Evolutionary conservation across 2,329 filamentous ascomycete genomes (phyloP).

Genomic region (Dichotomopilus funicola): DNA sequence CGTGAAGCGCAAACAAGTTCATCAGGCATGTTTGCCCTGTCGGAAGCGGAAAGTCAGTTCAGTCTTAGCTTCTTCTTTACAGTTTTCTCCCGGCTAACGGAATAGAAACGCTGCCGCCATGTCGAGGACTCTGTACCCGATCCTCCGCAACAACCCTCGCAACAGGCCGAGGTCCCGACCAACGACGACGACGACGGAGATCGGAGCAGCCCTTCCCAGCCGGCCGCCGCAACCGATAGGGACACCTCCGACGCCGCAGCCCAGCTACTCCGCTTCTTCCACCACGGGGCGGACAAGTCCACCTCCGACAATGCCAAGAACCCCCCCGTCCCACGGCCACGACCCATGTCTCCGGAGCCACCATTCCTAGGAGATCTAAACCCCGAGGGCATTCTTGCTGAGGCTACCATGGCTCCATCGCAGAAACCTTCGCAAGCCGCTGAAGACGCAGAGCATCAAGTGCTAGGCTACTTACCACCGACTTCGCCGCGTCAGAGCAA

Average conservation of each 20-base stretch:
- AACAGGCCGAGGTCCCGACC: not conserved
- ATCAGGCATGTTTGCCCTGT: conserved; percentile 50
- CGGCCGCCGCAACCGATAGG: conserved; percentile 1
- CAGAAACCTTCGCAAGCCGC: not conserved
- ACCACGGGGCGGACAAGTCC: conserved; percentile 14
- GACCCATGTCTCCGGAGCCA: conserved; percentile 26
- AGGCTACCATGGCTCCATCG: conserved; percentile 19
- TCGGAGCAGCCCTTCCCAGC: not conserved
- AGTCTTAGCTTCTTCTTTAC: not conserved
- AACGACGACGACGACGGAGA: not conserved
- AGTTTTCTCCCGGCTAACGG: not conserved
- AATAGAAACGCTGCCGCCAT: conserved; percentile 11
- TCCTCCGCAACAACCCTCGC: not conserved
- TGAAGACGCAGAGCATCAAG: not conserved
- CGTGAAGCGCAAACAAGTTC: conserved; percentile 53
- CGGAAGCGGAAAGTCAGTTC: conserved; percentile 46
- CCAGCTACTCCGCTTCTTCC: conserved; percentile 21
- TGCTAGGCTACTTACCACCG: conserved; percentile 2
- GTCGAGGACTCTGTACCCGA: not conserved
- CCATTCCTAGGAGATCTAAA: conserved; percentile 32
- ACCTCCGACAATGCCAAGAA: conserved; percentile 14
- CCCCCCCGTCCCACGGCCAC: conserved; percentile 8
- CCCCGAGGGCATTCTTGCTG: conserved; percentile 28
- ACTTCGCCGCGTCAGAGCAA: conserved; percentile 1
- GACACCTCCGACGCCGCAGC: conserved; percentile 19